Conservation (phyloP, 345 rosid species). For the sweet orange (Citrus sinensis) region DNA sequence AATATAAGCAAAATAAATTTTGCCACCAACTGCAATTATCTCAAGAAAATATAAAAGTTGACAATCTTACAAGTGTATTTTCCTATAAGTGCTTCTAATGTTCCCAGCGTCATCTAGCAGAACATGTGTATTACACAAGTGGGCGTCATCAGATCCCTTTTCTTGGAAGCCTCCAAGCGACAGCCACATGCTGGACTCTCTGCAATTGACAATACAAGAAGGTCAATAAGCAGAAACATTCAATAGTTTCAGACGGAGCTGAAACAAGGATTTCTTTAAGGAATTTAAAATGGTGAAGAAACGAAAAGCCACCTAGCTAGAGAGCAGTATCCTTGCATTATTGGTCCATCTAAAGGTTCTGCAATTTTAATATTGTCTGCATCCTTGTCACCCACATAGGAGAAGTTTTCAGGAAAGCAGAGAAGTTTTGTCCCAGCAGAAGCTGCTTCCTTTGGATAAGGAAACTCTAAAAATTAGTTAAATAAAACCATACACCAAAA, state of each 20-base stretch:
- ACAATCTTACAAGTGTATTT: slow-evolving; percentile 71
- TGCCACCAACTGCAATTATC: not conserved
- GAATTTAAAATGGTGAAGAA: not conserved
- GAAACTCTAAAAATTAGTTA: slow-evolving; percentile 1
- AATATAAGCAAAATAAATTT: not conserved
- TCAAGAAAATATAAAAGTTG: not conserved
- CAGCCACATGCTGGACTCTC: slow-evolving; percentile 81
- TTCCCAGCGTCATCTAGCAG: slow-evolving; percentile 67
- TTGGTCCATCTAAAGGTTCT: slow-evolving; percentile 72
- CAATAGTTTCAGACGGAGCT: not conserved
- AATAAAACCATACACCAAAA: not conserved
- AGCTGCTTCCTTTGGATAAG: slow-evolving; percentile 64
- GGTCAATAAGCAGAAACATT: not conserved
- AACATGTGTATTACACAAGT: slow-evolving; percentile 77
- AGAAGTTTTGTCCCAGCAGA: slow-evolving; percentile 36
- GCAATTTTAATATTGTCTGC: slow-evolving; percentile 62
- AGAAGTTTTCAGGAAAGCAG: too few relatives aligned
- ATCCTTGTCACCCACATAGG: too few relatives aligned
- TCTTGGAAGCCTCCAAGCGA: slow-evolving; percentile 96
- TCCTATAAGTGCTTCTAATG: slow-evolving; percentile 62
- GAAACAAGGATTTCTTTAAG: not conserved
- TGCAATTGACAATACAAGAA: slow-evolving; percentile 21
- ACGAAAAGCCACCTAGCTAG: slow-evolving; percentile 61
- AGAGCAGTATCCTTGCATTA: slow-evolving; percentile 75
- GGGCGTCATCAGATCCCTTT: slow-evolving; percentile 64